Conservation (phyloP, 352 stramenopile genomes). For the Phytophthora idaei region DNA sequence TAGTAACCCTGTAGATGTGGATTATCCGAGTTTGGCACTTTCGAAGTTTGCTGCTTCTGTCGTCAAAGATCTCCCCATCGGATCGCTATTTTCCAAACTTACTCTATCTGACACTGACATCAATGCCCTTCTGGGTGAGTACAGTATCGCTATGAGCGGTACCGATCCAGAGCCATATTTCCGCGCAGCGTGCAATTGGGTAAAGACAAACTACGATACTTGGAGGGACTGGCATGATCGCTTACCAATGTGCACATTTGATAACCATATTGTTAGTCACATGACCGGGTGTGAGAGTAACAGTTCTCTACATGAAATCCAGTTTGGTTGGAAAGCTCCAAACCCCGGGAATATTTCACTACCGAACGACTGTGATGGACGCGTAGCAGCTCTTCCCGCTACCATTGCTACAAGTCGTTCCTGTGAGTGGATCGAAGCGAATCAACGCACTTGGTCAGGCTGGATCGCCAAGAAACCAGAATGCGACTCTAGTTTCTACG, state of each 20-base stretch:
- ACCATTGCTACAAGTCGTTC: conserved; percentile 45
- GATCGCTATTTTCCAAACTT: conserved; percentile 41
- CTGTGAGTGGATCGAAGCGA: conserved; percentile 49
- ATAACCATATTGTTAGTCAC: conserved; percentile 31
- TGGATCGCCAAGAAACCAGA: conserved; percentile 41
- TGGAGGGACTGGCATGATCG: conserved; percentile 56
- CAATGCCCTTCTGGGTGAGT: conserved; percentile 41
- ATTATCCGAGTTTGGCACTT: conserved; percentile 45
- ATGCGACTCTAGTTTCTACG: conserved; percentile 54
- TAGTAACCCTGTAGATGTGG: conserved; percentile 48
- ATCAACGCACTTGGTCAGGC: conserved; percentile 26
- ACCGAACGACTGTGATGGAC: conserved; percentile 55
- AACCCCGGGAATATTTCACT: conserved; percentile 39
- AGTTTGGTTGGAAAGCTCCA: conserved; percentile 46
- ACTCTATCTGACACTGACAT: conserved; percentile 44
- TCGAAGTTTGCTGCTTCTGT: conserved; percentile 41
- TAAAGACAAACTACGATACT: conserved; percentile 50
- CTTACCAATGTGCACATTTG: conserved; percentile 40
- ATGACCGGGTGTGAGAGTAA: conserved; percentile 34
- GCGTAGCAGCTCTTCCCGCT: conserved; percentile 27
- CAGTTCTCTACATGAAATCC: conserved; percentile 21
- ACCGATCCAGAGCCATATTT: conserved; percentile 32
- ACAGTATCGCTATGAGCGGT: conserved; percentile 14
- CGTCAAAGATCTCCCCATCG: conserved; percentile 30
- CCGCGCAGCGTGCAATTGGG: conserved; percentile 50